Evolutionary conservation across 2,329 filamentous ascomycete genomes (phyloP).

Genomic region (Zasmidium citrigriseum): DNA sequence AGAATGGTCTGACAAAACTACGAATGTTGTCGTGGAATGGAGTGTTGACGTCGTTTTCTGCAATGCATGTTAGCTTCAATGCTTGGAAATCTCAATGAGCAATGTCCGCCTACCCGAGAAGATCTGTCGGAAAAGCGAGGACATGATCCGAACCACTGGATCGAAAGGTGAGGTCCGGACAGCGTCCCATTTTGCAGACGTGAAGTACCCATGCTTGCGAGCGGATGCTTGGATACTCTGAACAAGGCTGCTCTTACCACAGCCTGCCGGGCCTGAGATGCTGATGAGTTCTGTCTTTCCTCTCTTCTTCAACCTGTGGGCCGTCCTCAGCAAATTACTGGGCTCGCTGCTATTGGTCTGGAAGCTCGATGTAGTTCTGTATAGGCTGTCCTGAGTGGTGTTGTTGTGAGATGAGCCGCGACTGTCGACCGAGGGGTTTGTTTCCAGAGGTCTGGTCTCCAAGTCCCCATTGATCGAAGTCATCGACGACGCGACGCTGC

Average conservation of each 20-base stretch:
- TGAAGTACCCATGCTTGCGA: slow-evolving; percentile 61
- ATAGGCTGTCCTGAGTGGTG: slow-evolving; percentile 19
- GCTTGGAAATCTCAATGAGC: too few relatives aligned
- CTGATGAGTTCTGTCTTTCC: slow-evolving; percentile 63
- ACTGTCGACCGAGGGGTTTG: slow-evolving; percentile 19
- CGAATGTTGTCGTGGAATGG: slow-evolving; percentile 62
- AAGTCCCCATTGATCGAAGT: slow-evolving; percentile 19
- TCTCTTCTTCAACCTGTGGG: slow-evolving; percentile 52
- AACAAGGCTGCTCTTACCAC: slow-evolving; percentile 62
- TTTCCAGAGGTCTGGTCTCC: slow-evolving; percentile 8
- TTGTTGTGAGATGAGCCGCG: slow-evolving; percentile 22
- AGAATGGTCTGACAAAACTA: slow-evolving; percentile 57
- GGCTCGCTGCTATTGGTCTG: slow-evolving; percentile 22
- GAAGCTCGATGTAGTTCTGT: slow-evolving; percentile 21
- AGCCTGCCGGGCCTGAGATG: slow-evolving; percentile 58
- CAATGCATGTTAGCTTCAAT: too few relatives aligned
- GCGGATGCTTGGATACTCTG: slow-evolving; percentile 60
- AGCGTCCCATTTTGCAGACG: slow-evolving; percentile 61
- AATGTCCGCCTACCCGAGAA: too few relatives aligned
- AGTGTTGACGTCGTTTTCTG: slow-evolving; percentile 61
- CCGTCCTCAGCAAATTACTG: slow-evolving; percentile 38
- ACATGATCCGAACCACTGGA: slow-evolving; percentile 61
- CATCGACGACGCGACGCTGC: slow-evolving; percentile 19
- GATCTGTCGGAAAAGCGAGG: slow-evolving; percentile 63
- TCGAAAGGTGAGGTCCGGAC: slow-evolving; percentile 62